A percentile compares a stretch with the other conserved stretches of the same genome.
These are phyloP conservation scores for Trichosanthes cucumerina DNA, from an alignment of 306 rosid species.

Conservation along the genomic window DNA sequence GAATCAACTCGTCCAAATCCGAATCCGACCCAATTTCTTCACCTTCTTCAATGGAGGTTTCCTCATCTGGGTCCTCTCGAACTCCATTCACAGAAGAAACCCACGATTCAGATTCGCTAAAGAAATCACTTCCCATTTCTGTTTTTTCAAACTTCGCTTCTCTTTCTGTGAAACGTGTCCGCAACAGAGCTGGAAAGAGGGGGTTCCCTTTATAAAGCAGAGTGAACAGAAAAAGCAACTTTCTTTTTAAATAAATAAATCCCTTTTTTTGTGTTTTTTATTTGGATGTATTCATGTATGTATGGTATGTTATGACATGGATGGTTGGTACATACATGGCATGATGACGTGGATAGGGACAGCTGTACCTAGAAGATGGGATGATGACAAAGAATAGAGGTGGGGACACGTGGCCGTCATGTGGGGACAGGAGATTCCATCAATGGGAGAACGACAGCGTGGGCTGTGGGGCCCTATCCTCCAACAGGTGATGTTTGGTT, in stretches of 20 bases:
- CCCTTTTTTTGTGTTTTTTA: not conserved
- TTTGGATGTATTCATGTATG: not conserved
- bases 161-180: not conserved
- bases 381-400: not conserved
- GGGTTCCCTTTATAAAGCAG: not conserved
- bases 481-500: conserved; percentile 1
- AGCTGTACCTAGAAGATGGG: not conserved
- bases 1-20: conserved; percentile 5
- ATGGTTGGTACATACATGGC: not conserved
- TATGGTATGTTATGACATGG: not conserved
- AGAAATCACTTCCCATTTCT: not conserved
- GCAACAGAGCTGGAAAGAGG: not conserved
- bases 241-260: not conserved
- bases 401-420: not conserved
- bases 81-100: conserved; percentile 11
- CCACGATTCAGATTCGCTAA: conserved; percentile 22
- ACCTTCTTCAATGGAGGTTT: not conserved
- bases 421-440: conserved; percentile 6
- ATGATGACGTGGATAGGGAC: not conserved
- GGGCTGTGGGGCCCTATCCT: not conserved
- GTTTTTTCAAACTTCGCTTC: not conserved
- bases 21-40: not conserved
- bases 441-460: not conserved
- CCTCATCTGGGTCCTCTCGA: conserved; percentile 12
- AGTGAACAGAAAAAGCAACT: not conserved